These are phyloP conservation scores for Tripterygium wilfordii DNA, from an alignment of 177 flowering plant genomes.

Conservation along the genomic window DNA sequence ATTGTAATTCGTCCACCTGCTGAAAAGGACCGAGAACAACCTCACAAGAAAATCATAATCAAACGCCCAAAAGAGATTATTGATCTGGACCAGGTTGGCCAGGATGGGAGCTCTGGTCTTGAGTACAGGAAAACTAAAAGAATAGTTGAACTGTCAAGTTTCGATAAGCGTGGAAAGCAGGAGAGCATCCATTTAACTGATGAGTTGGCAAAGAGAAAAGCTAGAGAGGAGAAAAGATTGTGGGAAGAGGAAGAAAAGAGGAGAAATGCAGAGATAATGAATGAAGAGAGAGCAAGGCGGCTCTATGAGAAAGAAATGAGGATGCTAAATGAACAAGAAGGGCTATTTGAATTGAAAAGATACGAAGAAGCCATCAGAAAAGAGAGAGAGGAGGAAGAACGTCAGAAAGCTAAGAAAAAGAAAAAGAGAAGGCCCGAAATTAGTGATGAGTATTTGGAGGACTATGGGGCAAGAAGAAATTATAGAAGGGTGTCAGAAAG, in stretches of 20 bases:
- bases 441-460: constrained; percentile 52
- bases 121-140: constrained; percentile 65
- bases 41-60: constrained; percentile 63
- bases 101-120: constrained; percentile 36
- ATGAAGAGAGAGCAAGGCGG: constrained; percentile 45
- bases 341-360: constrained; percentile 43
- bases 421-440: constrained; percentile 48
- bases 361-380: constrained; percentile 47
- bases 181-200: constrained; percentile 32
- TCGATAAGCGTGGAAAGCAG: constrained; percentile 35
- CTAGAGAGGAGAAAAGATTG: constrained; percentile 35
- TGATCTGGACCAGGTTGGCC: constrained; percentile 42
- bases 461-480: constrained; percentile 31
- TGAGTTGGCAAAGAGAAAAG: constrained; percentile 32
- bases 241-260: constrained; percentile 74
- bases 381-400: constrained; percentile 67
- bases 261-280: constrained; percentile 36
- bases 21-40: constrained; percentile 44
- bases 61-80: constrained; percentile 65
- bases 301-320: constrained; percentile 34
- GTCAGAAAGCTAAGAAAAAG: constrained; percentile 56
- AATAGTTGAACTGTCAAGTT: constrained; percentile 58
- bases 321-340: constrained; percentile 47
- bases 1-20: constrained; percentile 51
- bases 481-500: constrained; percentile 53